These are phyloP conservation scores for Claviceps pazoutovae DNA, from an alignment of 2,329 filamentous ascomycete genomes.

Conservation along the genomic window DNA sequence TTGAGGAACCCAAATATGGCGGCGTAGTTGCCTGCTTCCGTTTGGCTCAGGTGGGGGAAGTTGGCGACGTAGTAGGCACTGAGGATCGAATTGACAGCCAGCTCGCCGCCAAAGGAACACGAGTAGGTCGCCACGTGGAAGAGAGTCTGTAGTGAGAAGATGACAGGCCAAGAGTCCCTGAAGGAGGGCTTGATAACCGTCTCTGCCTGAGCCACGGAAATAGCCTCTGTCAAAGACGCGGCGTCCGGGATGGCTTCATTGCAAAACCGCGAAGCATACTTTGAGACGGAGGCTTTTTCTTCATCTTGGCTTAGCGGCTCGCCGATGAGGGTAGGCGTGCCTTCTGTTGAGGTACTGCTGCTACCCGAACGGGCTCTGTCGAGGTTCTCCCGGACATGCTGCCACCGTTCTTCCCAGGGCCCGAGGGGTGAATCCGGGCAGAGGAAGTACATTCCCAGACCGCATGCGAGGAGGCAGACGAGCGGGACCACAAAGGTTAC, in stretches of 20 bases:
- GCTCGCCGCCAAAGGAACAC: slow-evolving; percentile 49
- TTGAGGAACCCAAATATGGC: slow-evolving; percentile 66
- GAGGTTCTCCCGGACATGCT: slow-evolving; percentile 40
- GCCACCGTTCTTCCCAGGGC: slow-evolving; percentile 60
- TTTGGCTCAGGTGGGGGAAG: slow-evolving; percentile 43
- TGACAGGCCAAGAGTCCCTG: slow-evolving; percentile 29
- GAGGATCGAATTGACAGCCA: slow-evolving; percentile 48
- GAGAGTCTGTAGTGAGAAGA: slow-evolving; percentile 39
- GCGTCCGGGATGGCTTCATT: slow-evolving; percentile 23
- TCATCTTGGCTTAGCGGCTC: slow-evolving; percentile 22
- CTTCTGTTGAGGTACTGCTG: slow-evolving; percentile 29
- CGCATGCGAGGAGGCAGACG: slow-evolving; percentile 54
- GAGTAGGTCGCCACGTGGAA: slow-evolving; percentile 44
- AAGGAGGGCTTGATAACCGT: slow-evolving; percentile 42
- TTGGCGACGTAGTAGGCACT: slow-evolving; percentile 45
- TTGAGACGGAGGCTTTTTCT: slow-evolving; percentile 9
- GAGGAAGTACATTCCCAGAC: slow-evolving; percentile 53
- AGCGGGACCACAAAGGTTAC: slow-evolving; percentile 76
- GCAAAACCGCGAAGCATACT: slow-evolving; percentile 11
- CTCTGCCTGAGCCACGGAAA: slow-evolving; percentile 40
- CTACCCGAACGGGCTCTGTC: slow-evolving; percentile 27
- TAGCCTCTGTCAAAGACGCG: slow-evolving; percentile 34
- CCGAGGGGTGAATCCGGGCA: slow-evolving; percentile 76
- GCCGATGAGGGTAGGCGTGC: slow-evolving; percentile 34
- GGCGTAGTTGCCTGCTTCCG: slow-evolving; percentile 46